Percentiles rank a stretch among this genome's conserved stretches.
Conservation (phyloP, 2,329 filamentous ascomycete genomes). For the Trichoderma sp. region DNA sequence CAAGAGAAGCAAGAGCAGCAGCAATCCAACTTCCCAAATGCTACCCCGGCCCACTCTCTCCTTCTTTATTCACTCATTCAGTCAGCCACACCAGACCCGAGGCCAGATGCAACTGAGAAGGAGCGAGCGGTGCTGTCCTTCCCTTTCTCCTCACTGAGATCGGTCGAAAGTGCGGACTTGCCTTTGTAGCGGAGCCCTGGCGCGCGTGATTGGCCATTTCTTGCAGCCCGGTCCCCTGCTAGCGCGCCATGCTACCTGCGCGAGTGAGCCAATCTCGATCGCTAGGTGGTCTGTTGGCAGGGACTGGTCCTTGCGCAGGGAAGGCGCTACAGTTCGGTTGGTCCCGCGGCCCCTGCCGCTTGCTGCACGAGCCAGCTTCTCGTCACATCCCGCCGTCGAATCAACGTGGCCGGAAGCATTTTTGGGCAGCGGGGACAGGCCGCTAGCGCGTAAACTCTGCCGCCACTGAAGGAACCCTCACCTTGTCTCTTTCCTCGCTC, state of each 20-base stretch:
- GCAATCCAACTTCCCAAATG: background rate
- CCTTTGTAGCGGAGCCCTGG: conserved; percentile 2
- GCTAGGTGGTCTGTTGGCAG: conserved; percentile 30
- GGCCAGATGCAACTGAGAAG: background rate
- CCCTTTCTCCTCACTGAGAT: conserved; percentile 2
- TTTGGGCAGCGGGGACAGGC: conserved; percentile 1
- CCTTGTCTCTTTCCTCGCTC: background rate
- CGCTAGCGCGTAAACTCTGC: conserved; percentile 19
- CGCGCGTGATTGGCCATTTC: conserved; percentile 18
- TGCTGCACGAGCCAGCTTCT: conserved; percentile 43
- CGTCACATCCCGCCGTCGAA: conserved; percentile 44
- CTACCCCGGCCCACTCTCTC: conserved; percentile 1
- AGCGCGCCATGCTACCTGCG: conserved; percentile 23
- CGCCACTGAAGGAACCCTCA: conserved; percentile 19
- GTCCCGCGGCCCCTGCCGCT: conserved; percentile 46
- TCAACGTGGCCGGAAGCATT: conserved; percentile 27
- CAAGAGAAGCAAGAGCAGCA: background rate
- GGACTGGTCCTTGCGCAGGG: conserved; percentile 28
- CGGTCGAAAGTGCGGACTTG: conserved; percentile 15
- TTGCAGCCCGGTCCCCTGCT: background rate
- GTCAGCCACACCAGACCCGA: background rate
- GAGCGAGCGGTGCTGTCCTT: background rate
- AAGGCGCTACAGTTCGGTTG: conserved; percentile 43
- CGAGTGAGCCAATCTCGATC: conserved; percentile 42
- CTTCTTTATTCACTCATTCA: conserved; percentile 13